A percentile compares a stretch with the other conserved stretches of the same genome.
These are phyloP conservation scores for Passiflora organensis DNA, from an alignment of 345 rosid species.

Conservation along the genomic window DNA sequence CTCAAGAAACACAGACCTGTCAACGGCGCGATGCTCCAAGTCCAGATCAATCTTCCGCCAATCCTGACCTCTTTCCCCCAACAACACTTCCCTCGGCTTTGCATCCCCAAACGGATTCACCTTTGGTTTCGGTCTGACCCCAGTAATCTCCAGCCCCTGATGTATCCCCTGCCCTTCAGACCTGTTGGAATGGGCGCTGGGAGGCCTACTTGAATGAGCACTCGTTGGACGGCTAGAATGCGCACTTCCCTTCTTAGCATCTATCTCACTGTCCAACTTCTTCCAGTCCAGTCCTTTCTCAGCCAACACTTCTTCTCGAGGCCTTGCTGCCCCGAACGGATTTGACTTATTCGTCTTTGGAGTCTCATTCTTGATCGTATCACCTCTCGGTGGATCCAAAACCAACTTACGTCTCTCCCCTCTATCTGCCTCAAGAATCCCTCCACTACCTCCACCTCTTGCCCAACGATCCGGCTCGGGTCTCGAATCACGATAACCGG, in stretches of 20 bases:
- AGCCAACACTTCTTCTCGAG: conserved; percentile 85
- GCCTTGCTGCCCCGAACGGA: conserved; percentile 93
- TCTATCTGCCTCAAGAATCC: conserved; percentile 10
- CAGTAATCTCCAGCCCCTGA: conserved; percentile 48
- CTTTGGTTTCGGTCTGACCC: conserved; percentile 61
- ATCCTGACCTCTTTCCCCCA: conserved; percentile 81
- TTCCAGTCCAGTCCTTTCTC: conserved; percentile 95
- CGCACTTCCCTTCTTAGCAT: conserved; percentile 47
- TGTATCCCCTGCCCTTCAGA: conserved; percentile 53
- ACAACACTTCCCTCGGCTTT: conserved; percentile 87
- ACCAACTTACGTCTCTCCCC: conserved; percentile 63
- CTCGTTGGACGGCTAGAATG: conserved; percentile 77
- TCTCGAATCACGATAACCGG: conserved; percentile 54
- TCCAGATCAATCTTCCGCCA: conserved; percentile 91
- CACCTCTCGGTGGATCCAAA: conserved; percentile 59
- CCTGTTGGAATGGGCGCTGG: conserved; percentile 79
- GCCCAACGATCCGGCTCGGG: conserved; percentile 64
- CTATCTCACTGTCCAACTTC: conserved; percentile 72
- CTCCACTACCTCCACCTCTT: conserved; percentile 45
- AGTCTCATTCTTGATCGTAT: conserved; percentile 33
- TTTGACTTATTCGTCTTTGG: conserved; percentile 57
- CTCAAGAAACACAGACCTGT: conserved; percentile 40
- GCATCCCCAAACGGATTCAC: conserved; percentile 97
- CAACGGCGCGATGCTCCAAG: conserved; percentile 79
- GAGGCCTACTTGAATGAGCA: conserved; percentile 86